Evolutionary conservation across 768 basidiomycete species (phyloP).

Genomic region (Panus rudis): DNA sequence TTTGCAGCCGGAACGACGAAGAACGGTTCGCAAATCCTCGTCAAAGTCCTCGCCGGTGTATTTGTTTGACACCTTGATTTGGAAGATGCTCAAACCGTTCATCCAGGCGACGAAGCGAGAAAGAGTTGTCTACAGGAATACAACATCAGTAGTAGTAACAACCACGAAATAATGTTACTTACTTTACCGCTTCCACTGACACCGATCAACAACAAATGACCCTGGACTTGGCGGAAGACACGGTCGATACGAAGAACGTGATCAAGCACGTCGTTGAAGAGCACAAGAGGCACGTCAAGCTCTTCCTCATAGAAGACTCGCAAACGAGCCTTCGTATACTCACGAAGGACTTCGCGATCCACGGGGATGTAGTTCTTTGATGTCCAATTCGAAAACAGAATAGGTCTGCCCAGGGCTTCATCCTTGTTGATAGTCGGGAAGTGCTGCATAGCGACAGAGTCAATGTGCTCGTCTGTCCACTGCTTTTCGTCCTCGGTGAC

Average conservation of each 20-base stretch:
- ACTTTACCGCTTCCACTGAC: conserved; percentile 99
- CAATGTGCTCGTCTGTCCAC: conserved; percentile 95
- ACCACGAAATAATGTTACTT: conserved; percentile 13
- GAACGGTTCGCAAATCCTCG: conserved; percentile 90
- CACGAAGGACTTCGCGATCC: conserved; percentile 85
- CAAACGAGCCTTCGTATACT: conserved; percentile 94
- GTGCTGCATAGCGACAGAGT: conserved; percentile 73
- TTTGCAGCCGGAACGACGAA: conserved; percentile 94
- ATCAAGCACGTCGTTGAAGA: conserved; percentile 98
- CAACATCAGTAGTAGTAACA: not conserved
- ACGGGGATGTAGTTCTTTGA: conserved; percentile 96
- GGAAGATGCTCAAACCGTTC: conserved; percentile 98
- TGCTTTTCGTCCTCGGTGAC: conserved; percentile 86
- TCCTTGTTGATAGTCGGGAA: conserved; percentile 90
- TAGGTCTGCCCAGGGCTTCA: conserved; percentile 83
- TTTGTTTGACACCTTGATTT: conserved; percentile 99
- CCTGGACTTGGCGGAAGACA: conserved; percentile 97
- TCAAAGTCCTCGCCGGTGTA: conserved; percentile 99
- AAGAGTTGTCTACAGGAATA: conserved; percentile 69
- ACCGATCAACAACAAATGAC: conserved; percentile 93
- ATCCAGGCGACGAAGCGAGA: conserved; percentile 99
- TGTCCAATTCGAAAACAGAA: conserved; percentile 99
- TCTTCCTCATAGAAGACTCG: conserved; percentile 99
- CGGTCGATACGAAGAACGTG: conserved; percentile 97
- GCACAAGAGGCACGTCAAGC: conserved; percentile 91